Evolutionary conservation across 148 eudicot species (phyloP), one percentile per base, ranked within the genome.

Genomic region (Linanthus parryae): DNA sequence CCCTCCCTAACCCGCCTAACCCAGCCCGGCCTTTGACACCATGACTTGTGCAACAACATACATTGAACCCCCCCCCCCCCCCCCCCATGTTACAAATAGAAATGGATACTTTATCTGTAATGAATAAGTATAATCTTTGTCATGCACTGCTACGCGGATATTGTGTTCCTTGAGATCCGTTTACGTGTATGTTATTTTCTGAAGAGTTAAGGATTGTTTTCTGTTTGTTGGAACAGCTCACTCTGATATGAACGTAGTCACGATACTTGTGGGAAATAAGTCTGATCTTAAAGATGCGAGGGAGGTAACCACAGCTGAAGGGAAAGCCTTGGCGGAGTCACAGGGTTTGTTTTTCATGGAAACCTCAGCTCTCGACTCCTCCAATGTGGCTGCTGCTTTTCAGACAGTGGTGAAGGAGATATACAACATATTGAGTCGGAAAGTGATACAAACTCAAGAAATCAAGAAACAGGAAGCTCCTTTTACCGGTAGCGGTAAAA

Each of bases 171-270:
- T n/a, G n/a, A n/a, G n/a, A n/a, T n/a, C n/a, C n/a, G n/a, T n/a
- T n/a, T n/a, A n/a, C n/a, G n/a, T n/a, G n/a, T n/a, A n/a, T n/a
- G n/a, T n/a, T n/a, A n/a, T n/a, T n/a, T n/a, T n/a, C n/a, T n/a
- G n/a, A n/a, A n/a, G n/a, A n/a, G n/a, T n/a, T n/a, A n/a, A n/a
- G n/a, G n/a, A n/a, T n/a, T n/a, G n/a, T n/a, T n/a, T n/a, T n/a
- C n/a, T n/a, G n/a, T 49, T 12, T 45, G 40, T 44, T 48, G 27
- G 52, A 66, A 74, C 97, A 91, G 97, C 95, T 57, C 89, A 86
- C 52, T 91, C 95, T 0, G 97, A 91, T 68, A 91, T 91, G 97
- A 91, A 91, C 26, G 97, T 91, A 48, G 95, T 91, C 14, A 86
- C 94, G 0, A 83, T 91, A 72, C 80, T 91, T 12, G 89, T 91